Base-by-base conservation (phyloP, 768 basidiomycete species). In the Russula brevipes region DNA sequence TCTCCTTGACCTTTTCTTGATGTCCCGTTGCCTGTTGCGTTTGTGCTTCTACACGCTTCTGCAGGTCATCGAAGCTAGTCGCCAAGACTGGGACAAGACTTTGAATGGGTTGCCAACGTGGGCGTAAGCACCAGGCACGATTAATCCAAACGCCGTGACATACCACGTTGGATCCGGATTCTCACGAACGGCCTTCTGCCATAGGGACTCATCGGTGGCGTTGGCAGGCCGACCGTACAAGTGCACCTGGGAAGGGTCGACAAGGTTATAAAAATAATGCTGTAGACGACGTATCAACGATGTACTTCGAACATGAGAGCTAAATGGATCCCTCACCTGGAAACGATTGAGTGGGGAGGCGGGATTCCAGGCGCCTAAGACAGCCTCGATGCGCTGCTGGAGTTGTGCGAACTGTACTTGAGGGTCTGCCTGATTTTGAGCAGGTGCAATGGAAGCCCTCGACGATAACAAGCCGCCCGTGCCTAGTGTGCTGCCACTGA, bases 201-300 rank as follows among this genome's bases (percentile, higher is more conserved):
- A 94, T 49, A 86, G 68, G 9, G 77, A 77, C 49, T 91, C 88
- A 52, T 89, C 86, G 5, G 82, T 81, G 12, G 85, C 85, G 68
- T 90, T 90, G 14, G 78, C 72, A 12, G 92, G 91, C 16, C 88
- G 84, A 7, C 82, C 85, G 65, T 89, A 94, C 56, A 85, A 67
- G 33, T 76, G 78, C 3, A 88, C 83, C 67, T 86, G 79, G 5
- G 76, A 77, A 0, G 89, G 88, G 68, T 88, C 85, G 4, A 93
- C 89, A 14, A 90, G 76, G 68, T 93, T 94, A 72, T 94, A 94
- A 68, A 94, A 94, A 66, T 83, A 84, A 66, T 90, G 82, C 91
- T 93, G 59, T 42, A 57, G 31, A 16, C 16, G 31, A 16, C 16
- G 42, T n/a, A 38, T 63, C 31, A 59, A 41, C 38, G 46, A 54